Evolutionary conservation across 2,329 filamentous ascomycete genomes (phyloP), one percentile per base, ranked within the genome.

Genomic region (Trichoderma semiorbis): DNA sequence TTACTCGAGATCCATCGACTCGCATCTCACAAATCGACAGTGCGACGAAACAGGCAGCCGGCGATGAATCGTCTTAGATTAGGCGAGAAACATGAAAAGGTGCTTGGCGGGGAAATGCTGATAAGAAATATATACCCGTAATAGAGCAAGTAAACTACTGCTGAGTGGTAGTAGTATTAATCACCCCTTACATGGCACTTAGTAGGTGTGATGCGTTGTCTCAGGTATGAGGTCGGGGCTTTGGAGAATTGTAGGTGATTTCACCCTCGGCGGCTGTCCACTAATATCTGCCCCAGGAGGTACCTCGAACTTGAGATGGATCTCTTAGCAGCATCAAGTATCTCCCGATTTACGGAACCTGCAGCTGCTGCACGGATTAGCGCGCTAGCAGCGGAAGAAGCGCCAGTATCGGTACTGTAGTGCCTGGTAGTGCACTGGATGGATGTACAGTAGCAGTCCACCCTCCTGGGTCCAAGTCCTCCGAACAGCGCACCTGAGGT

Each of bases 31-130:
- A 36, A 53, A 53, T 62, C 28, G 24, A 12, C 57, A n/a, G 55
- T 60, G 57, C 28, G 16, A 62, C 57, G 26, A 36, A 53, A 61
- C 57, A 69, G 39, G 39, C 66, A 50, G 57, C 66, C 39, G 43
- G 16, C 32, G 32, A 58, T 67, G 63, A 66, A n/a, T 55, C 30
- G 55, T 69, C 26, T 60, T 47, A 7, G 55, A 24, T 50, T 69
- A 61, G 65, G 36, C 65, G 65, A 69, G 65, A 61, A 26, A 60
- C 53, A 69, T 18, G 65, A 60, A 58, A 36, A 58, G 47, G 2
- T 12, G 11, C 32, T 24, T 21, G 43, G 30, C 34, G 24, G 14
- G 47, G 30, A 34, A 36, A 5, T n/a, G 14, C 21, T 43, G 32
- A 12, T 67, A 36, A 55, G 18, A 26, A 64, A 53, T 24, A 24